Percentiles rank a stretch among this genome's conserved stretches.
These are phyloP conservation scores for Leccinum truebloodii DNA, from an alignment of 768 basidiomycete species.

Conservation along the genomic window DNA sequence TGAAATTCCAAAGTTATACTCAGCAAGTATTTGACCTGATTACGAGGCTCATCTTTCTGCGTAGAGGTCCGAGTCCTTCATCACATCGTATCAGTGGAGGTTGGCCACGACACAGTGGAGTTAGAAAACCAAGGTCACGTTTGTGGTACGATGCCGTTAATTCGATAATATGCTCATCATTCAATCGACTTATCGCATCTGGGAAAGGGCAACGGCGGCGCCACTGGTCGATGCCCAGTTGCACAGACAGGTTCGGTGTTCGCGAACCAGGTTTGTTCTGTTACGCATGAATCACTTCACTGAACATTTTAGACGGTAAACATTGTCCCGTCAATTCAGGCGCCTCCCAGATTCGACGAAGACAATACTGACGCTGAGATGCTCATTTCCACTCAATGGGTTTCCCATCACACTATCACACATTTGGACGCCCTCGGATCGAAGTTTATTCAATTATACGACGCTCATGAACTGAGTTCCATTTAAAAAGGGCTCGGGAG, in stretches of 20 bases:
- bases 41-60: neutral
- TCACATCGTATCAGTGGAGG: too few species aligned
- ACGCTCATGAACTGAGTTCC: neutral
- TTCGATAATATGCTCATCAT: too few species aligned
- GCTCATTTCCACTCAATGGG: neutral
- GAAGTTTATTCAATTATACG: neutral
- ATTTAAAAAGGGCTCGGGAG: neutral
- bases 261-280: neutral
- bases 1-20: neutral
- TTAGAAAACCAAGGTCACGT: too few species aligned
- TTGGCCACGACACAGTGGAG: too few species aligned
- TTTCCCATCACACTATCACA: neutral
- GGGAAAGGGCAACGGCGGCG: neutral
- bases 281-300: neutral
- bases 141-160: too few species aligned
- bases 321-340: neutral
- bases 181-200: neutral
- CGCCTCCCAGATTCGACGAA: neutral
- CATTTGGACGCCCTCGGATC: neutral
- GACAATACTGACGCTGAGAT: neutral
- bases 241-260: neutral
- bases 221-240: neutral
- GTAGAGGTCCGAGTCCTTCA: too few species aligned
- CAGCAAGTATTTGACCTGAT: neutral
- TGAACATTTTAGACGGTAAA: neutral